phyloP scores from a whole-genome alignment of 208 protist species.

The Crithidia expoeki region DNA sequence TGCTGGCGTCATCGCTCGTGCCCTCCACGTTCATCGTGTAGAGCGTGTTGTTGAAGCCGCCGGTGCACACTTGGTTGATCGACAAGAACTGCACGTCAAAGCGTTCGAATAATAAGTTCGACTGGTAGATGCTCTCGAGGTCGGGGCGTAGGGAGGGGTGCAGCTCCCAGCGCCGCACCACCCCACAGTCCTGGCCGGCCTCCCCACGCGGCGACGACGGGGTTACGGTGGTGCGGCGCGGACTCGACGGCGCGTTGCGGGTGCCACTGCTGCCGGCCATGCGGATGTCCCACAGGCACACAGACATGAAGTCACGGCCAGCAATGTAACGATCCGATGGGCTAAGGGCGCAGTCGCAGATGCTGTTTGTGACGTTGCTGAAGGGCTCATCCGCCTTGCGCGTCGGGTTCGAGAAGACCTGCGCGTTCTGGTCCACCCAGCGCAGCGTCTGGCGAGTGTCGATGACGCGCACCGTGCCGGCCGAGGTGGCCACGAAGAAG shows the following conservation, averaged over 20 bases:
- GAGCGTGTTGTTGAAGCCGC: conserved; percentile 71
- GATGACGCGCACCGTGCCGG: conserved; percentile 74
- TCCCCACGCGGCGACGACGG: conserved; percentile 2
- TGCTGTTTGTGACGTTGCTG: conserved; percentile 61
- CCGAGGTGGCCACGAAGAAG: conserved; percentile 79
- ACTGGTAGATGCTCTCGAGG: conserved; percentile 74
- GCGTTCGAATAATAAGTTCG: conserved; percentile 62
- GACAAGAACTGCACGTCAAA: conserved; percentile 84
- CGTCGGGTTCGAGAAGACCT: conserved; percentile 63
- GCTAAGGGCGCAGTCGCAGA: conserved; percentile 84
- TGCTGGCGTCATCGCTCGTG: conserved; percentile 17
- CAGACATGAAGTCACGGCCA: conserved; percentile 79
- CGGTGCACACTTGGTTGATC: conserved; percentile 60
- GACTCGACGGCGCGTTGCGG: conserved; percentile 31
- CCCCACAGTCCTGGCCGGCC: conserved; percentile 19
- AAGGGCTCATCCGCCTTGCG: conserved; percentile 52
- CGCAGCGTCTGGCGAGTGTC: conserved; percentile 81
- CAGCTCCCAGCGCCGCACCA: conserved; percentile 77
- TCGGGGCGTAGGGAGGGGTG: conserved; percentile 66
- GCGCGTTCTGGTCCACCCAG: conserved; percentile 67
- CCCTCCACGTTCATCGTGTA: conserved; percentile 69
- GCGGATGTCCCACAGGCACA: conserved; percentile 87
- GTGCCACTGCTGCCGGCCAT: conserved; percentile 31
- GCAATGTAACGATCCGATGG: conserved; percentile 84
- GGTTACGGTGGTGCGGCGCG: conserved; percentile 2